Percentiles rank a stretch among this genome's conserved stretches.
Evolutionary conservation across 2,329 filamentous ascomycete species (phyloP).

Genomic region (Calonectria ilicicola): DNA sequence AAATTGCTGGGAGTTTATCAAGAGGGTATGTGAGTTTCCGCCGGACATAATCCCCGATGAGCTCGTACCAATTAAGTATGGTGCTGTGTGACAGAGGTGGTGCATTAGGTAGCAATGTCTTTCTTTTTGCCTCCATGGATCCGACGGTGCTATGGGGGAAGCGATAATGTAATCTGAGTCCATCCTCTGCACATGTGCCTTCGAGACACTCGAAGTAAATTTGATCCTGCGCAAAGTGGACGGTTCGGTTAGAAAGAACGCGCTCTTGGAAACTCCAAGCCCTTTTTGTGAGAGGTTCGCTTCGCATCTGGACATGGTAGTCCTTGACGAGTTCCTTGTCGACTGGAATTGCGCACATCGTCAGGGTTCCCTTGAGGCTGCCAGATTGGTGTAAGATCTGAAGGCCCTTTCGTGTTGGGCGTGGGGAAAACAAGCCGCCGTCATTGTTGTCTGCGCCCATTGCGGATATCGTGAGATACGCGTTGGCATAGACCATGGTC

Average conservation of each 20-base stretch:
- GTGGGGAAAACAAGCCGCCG: constrained; percentile 3
- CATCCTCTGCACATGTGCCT: not conserved
- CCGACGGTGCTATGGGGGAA: not conserved
- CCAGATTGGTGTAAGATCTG: not conserved
- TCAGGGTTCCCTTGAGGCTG: not conserved
- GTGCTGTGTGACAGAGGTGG: not conserved
- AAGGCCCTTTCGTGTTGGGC: not conserved
- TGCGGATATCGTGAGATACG: constrained; percentile 8
- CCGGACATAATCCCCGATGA: not conserved
- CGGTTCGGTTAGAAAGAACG: constrained; percentile 25
- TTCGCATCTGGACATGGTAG: constrained; percentile 9
- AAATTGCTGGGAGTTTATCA: constrained; percentile 25
- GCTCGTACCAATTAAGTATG: not conserved
- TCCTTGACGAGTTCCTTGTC: constrained; percentile 15
- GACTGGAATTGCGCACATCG: not conserved
- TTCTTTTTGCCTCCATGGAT: not conserved
- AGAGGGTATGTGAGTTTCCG: constrained; percentile 13
- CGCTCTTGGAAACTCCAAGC: constrained; percentile 39
- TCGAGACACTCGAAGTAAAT: constrained; percentile 30
- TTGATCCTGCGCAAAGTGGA: constrained; percentile 33
- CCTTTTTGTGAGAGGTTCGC: constrained; percentile 16
- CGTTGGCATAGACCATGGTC: constrained; percentile 13
- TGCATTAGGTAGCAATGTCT: not conserved
- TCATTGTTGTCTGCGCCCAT: constrained; percentile 1
- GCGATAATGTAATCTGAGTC: not conserved